Evolutionary conservation across 371 early-diverging fungal genomes (phyloP).

Genomic region (Mucor racemosus): DNA sequence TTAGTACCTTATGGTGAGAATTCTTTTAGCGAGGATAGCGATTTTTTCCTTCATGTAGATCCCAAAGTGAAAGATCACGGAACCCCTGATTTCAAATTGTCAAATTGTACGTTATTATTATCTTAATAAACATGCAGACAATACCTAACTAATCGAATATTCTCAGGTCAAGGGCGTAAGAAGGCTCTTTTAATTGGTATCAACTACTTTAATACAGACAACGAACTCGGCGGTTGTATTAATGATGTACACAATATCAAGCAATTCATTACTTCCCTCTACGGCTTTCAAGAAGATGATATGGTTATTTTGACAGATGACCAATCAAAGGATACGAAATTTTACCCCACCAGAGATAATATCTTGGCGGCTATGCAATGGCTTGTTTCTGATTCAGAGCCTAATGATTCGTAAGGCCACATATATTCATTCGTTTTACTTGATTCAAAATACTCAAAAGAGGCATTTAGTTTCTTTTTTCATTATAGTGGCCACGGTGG

Average conservation of each 20-base stretch:
- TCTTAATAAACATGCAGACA: no score
- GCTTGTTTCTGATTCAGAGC: constrained; percentile 81
- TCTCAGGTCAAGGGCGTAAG: constrained; percentile 64
- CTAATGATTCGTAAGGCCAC: constrained; percentile 75
- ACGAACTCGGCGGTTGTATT: constrained; percentile 80
- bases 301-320: constrained; percentile 91
- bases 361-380: constrained; percentile 85
- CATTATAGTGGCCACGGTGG: constrained; percentile 94
- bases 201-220: constrained; percentile 80
- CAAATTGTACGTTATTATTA: constrained; percentile 50
- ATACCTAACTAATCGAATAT: neutral
- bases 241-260: constrained; percentile 92
- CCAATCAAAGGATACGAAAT: constrained; percentile 58
- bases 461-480: constrained; percentile 67
- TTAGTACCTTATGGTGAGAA: constrained; percentile 31
- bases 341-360: constrained; percentile 81
- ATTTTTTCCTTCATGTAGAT: constrained; percentile 38
- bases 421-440: neutral
- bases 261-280: constrained; percentile 66
- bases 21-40: constrained; percentile 8
- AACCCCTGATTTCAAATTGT: constrained; percentile 54
- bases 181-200: constrained; percentile 91
- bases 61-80: constrained; percentile 27
- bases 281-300: constrained; percentile 69
- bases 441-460: neutral